Evolutionary conservation across 2,329 filamentous ascomycete genomes (phyloP).

Genomic region (Penicillium sumatraense): DNA sequence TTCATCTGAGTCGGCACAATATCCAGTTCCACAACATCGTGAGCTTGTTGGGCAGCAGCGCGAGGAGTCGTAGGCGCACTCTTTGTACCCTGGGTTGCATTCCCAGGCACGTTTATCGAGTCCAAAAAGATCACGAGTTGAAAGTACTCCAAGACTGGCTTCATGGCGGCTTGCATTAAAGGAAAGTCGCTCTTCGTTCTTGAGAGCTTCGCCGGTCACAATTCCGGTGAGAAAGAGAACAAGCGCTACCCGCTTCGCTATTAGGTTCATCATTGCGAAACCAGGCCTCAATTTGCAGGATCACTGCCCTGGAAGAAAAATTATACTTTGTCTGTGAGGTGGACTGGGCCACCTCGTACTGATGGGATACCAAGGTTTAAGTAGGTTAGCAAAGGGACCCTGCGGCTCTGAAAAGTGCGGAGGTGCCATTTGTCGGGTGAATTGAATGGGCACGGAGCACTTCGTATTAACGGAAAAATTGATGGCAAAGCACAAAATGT

Average conservation of each 20-base stretch:
- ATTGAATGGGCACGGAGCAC: neutral
- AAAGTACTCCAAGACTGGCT: neutral
- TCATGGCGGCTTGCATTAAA: conserved; percentile 12
- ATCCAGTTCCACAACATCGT: conserved; percentile 21
- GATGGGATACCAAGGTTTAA: neutral
- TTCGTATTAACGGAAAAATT: neutral
- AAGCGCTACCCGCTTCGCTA: neutral
- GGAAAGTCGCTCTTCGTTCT: conserved; percentile 17
- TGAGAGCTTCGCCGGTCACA: neutral
- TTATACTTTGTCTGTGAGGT: neutral
- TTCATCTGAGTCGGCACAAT: conserved; percentile 17
- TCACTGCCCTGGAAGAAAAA: neutral
- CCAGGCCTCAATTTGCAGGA: neutral
- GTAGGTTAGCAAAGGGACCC: neutral
- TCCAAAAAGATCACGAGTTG: conserved; percentile 30
- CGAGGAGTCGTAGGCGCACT: conserved; percentile 15
- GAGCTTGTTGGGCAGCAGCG: conserved; percentile 16
- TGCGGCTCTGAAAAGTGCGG: neutral
- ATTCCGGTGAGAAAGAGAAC: neutral
- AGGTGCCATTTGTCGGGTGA: neutral
- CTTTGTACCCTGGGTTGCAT: conserved; percentile 16
- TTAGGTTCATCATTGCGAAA: neutral
- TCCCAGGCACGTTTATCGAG: conserved; percentile 5
- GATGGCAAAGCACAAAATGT: neutral
- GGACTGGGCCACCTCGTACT: neutral